Conservation (phyloP, 495 filamentous ascomycete genomes). For the Recurvomyces mirabilis region DNA sequence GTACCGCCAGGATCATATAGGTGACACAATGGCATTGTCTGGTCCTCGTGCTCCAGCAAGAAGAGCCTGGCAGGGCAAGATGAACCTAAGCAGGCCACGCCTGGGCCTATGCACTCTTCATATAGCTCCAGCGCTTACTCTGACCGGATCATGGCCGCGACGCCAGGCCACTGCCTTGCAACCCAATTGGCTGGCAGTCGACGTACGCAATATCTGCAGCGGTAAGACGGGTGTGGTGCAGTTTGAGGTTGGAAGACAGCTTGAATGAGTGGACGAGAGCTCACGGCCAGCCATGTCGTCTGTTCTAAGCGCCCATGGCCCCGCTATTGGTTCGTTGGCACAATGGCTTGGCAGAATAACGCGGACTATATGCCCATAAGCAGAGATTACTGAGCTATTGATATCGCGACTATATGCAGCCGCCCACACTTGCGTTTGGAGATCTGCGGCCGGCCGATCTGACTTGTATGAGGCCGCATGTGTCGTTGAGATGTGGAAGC, state of each 20-base stretch:
- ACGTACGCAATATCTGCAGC: constrained; percentile 4
- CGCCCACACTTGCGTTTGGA: background rate
- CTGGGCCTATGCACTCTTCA: constrained; percentile 1
- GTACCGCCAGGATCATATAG: background rate
- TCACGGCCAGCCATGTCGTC: background rate
- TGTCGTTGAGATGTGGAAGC: background rate
- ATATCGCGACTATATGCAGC: constrained; percentile 1
- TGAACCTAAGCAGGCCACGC: background rate
- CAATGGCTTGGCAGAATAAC: background rate
- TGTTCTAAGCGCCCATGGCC: background rate
- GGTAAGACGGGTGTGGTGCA: background rate
- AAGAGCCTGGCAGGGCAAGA: background rate
- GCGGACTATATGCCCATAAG: background rate
- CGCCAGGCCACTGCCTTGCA: background rate
- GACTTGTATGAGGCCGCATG: background rate
- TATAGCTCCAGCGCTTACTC: constrained; percentile 3
- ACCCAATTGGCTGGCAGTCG: background rate
- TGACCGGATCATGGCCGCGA: background rate
- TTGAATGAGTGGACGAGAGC: background rate
- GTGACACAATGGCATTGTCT: background rate
- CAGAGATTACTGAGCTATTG: constrained; percentile 2
- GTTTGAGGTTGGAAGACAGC: background rate
- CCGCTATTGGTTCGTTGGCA: constrained; percentile 1
- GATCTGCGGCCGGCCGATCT: background rate
- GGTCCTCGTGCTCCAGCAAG: background rate